phyloP scores from a whole-genome alignment of 805 yeast genomes.

The Zygosaccharomyces lentus region DNA sequence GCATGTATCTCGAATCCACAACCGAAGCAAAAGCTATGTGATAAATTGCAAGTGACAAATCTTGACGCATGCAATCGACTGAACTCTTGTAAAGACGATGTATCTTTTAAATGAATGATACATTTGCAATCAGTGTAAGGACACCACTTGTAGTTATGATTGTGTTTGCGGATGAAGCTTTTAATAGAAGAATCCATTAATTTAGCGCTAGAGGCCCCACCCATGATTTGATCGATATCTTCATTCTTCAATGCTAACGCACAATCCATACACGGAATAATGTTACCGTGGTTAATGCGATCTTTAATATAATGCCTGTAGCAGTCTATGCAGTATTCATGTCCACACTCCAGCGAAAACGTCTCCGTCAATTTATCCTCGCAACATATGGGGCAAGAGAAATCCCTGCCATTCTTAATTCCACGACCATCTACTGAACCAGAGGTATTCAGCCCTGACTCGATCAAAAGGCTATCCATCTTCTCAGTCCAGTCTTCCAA shows the following conservation, averaged over 20 bases:
- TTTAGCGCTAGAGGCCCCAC: conserved; percentile 30
- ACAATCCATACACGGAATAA: conserved; percentile 66
- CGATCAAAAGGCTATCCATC: conserved; percentile 34
- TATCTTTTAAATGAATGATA: conserved; percentile 44
- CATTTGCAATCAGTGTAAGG: conserved; percentile 77
- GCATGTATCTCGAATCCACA: conserved; percentile 75
- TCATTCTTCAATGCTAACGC: conserved; percentile 37
- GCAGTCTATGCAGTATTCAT: conserved; percentile 66
- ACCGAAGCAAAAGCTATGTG: conserved; percentile 71
- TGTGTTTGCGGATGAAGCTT: conserved; percentile 49
- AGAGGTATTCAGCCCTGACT: conserved; percentile 33
- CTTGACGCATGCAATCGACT: conserved; percentile 43
- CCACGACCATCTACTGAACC: conserved; percentile 10
- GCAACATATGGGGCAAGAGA: conserved; percentile 69
- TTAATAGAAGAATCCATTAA: conserved; percentile 40
- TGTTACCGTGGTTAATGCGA: conserved; percentile 39
- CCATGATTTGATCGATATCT: conserved; percentile 43
- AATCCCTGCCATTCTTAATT: conserved; percentile 26
- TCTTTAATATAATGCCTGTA: conserved; percentile 56
- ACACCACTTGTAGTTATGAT: conserved; percentile 61
- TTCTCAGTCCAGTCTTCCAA: conserved; percentile 52
- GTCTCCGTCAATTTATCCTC: conserved; percentile 42
- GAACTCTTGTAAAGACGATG: conserved; percentile 27
- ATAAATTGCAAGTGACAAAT: conserved; percentile 60
- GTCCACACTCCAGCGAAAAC: conserved; percentile 63